A percentile compares a stretch with the other conserved stretches of the same genome.
phyloP scores from a whole-genome alignment of 2,329 filamentous ascomycete species.

The Beauveria scarabaeidicola region DNA sequence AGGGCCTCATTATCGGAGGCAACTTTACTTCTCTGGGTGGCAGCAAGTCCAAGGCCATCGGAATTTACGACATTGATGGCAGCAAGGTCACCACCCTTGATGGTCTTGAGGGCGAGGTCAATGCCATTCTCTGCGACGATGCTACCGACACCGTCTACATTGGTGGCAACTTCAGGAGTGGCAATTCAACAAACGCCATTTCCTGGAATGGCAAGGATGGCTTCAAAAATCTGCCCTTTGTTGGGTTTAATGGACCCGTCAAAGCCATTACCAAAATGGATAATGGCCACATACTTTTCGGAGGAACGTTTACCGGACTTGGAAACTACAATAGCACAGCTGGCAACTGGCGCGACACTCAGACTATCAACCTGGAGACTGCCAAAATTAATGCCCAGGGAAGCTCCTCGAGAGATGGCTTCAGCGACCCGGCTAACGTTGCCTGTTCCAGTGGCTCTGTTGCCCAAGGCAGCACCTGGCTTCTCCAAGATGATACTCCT shows the following conservation, averaged over 20 bases:
- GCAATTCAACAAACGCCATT: conserved; percentile 82
- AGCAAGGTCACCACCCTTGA: conserved; percentile 62
- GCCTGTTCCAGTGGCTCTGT: conserved; percentile 64
- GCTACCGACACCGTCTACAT: conserved; percentile 75
- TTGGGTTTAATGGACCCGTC: conserved; percentile 90
- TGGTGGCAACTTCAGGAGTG: conserved; percentile 73
- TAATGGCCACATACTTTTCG: conserved; percentile 84
- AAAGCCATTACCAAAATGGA: conserved; percentile 72
- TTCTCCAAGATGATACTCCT: conserved; percentile 59
- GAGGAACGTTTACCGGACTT: conserved; percentile 79
- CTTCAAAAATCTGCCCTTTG: conserved; percentile 79
- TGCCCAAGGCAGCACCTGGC: conserved; percentile 71
- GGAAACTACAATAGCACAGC: conserved; percentile 64
- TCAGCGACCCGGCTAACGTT: conserved; percentile 69
- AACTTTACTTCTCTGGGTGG: conserved; percentile 90
- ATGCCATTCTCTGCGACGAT: conserved; percentile 73
- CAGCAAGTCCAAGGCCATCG: conserved; percentile 67
- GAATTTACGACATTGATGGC: conserved; percentile 68
- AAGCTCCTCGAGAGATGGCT: conserved; percentile 53
- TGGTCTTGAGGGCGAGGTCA: conserved; percentile 78
- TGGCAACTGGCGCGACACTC: conserved; percentile 53
- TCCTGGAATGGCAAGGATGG: conserved; percentile 61
- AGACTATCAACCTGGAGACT: conserved; percentile 76
- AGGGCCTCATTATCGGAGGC: conserved; percentile 77
- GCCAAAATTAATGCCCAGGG: conserved; percentile 63